A percentile compares a stretch with the other conserved stretches of the same genome.
phyloP scores from a whole-genome alignment of 495 filamentous ascomycete genomes.

The Penicillium soppii region DNA sequence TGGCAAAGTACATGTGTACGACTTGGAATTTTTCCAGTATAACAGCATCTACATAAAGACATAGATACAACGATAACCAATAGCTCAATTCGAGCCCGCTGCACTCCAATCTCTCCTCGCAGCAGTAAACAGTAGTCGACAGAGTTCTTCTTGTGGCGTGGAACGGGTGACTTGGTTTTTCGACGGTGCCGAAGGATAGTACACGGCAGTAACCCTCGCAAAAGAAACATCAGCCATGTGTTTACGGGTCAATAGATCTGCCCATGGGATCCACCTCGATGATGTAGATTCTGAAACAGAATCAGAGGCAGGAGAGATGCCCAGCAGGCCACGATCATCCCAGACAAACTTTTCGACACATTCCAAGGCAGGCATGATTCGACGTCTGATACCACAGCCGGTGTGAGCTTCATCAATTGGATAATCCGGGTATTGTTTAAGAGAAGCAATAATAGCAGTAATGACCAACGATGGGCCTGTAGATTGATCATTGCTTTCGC shows the following conservation, averaged over 20 bases:
- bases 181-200: constrained; percentile 6
- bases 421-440: constrained; percentile 69
- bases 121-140: constrained; percentile 39
- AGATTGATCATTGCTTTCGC: not conserved
- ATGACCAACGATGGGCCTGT: constrained; percentile 41
- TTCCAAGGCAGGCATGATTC: constrained; percentile 66
- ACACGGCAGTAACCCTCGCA: constrained; percentile 28
- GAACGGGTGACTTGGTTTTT: constrained; percentile 3
- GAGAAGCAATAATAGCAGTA: constrained; percentile 46
- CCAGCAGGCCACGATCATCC: constrained; percentile 64
- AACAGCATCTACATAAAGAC: no score
- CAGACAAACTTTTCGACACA: constrained; percentile 61
- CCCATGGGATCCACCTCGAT: constrained; percentile 24
- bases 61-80: not conserved
- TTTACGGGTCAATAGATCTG: constrained; percentile 13
- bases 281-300: constrained; percentile 1
- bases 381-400: constrained; percentile 72
- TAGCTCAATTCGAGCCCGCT: not conserved
- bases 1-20: no score
- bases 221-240: constrained; percentile 33
- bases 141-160: constrained; percentile 31
- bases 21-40: no score
- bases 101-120: constrained; percentile 38
- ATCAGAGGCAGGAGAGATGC: constrained; percentile 41
- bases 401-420: constrained; percentile 76